Conservation (phyloP, 164 flowering plant genomes). For the Houttuynia cordata region DNA sequence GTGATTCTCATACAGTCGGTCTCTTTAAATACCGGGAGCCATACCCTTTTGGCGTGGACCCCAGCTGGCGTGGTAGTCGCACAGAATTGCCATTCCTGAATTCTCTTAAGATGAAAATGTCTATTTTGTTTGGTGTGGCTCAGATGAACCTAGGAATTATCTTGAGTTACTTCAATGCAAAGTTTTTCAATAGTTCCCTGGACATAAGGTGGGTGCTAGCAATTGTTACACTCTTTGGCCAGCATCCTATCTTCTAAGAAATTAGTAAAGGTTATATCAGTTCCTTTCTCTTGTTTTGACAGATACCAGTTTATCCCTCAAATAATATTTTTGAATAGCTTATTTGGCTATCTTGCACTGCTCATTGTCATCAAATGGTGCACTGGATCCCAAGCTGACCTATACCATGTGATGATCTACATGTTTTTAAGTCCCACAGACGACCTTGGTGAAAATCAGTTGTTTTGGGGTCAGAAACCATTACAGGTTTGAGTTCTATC, state of each 20-base stretch:
- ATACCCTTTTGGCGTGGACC: conserved; percentile 91
- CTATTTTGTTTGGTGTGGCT: conserved; percentile 66
- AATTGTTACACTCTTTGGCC: conserved; percentile 1
- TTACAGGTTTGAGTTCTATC: conserved; percentile 46
- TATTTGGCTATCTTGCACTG: conserved; percentile 90
- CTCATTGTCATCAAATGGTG: conserved; percentile 89
- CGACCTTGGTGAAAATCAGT: conserved; percentile 77
- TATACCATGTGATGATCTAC: conserved; percentile 95
- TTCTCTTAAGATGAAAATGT: conserved; percentile 97
- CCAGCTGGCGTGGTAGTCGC: conserved; percentile 98
- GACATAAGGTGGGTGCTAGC: conserved; percentile 54
- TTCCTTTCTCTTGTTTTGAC: conserved; percentile 9
- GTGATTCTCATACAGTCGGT: conserved; percentile 59
- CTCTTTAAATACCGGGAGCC: conserved; percentile 61
- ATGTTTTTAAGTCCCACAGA: conserved; percentile 95
- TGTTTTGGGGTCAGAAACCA: conserved; percentile 88
- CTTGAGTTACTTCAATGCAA: conserved; percentile 83
- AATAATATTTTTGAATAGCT: conserved; percentile 80
- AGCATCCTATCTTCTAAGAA: neutral
- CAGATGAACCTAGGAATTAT: conserved; percentile 86
- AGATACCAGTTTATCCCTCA: conserved; percentile 98
- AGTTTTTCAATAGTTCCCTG: conserved; percentile 52
- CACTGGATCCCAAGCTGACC: conserved; percentile 91
- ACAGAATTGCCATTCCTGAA: conserved; percentile 84
- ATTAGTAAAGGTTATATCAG: conserved; percentile 2